These are phyloP conservation scores for Perilla frutescens DNA, from an alignment of 257 asterid genomes.

Conservation along the genomic window DNA sequence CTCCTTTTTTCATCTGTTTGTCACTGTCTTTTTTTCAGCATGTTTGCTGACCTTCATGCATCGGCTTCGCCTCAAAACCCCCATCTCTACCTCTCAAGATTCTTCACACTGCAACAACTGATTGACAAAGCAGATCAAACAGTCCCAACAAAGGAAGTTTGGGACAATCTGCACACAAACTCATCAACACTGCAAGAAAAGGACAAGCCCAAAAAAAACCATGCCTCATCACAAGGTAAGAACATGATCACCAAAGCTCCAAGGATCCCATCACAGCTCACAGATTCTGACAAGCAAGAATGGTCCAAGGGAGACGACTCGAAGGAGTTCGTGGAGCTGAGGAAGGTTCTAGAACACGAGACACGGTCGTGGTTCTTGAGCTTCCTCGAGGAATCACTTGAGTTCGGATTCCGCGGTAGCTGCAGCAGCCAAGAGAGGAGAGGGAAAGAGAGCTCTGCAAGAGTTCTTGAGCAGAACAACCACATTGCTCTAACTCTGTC, in stretches of 20 bases:
- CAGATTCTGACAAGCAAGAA: slow-evolving; percentile 58
- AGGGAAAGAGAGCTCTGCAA: slow-evolving; percentile 45
- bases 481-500: slow-evolving; percentile 73
- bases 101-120: slow-evolving; percentile 71
- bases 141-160: slow-evolving; percentile 41
- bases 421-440: slow-evolving; percentile 46
- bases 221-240: slow-evolving; percentile 33
- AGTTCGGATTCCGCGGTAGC: slow-evolving; percentile 53
- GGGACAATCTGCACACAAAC: slow-evolving; percentile 39
- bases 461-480: slow-evolving; percentile 51
- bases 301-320: slow-evolving; percentile 72
- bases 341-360: slow-evolving; percentile 51
- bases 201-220: slow-evolving; percentile 49
- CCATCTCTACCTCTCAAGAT: slow-evolving; percentile 63
- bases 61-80: slow-evolving; percentile 80
- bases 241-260: slow-evolving; percentile 34
- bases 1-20: neutral
- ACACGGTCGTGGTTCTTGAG: slow-evolving; percentile 72
- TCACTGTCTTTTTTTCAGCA: slow-evolving; percentile 43
- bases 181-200: slow-evolving; percentile 50
- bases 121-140: slow-evolving; percentile 59
- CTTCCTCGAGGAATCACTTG: slow-evolving; percentile 75
- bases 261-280: slow-evolving; percentile 41
- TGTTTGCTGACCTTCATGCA: slow-evolving; percentile 73
- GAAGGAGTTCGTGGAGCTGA: slow-evolving; percentile 55